phyloP scores from a whole-genome alignment of 257 asterid genomes.

The Ophiorrhiza pumila region DNA sequence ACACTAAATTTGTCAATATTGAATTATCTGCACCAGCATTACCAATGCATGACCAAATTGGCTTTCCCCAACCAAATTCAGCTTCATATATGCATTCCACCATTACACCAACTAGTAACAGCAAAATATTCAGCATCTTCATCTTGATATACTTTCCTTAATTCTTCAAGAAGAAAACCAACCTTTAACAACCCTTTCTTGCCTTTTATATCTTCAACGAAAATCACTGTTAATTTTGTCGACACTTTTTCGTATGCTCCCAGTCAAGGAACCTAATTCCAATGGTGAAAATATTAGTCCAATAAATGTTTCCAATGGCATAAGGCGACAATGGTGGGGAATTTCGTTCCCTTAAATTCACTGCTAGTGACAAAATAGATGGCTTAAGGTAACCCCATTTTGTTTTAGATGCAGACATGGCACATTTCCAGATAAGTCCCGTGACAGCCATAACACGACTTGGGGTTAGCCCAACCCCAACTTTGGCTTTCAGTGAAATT shows the following conservation, averaged over 20 bases:
- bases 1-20: neutral
- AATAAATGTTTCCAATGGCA: neutral
- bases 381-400: no score
- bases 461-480: no score
- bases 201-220: neutral
- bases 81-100: neutral
- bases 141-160: neutral
- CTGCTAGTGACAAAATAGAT: no score
- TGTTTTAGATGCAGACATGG: no score
- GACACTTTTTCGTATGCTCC: neutral
- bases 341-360: neutral
- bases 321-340: conserved; percentile 22
- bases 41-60: neutral
- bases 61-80: conserved; percentile 5
- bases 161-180: neutral
- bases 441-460: no score
- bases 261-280: neutral
- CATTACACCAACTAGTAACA: neutral
- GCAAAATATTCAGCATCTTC: neutral
- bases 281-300: neutral
- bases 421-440: no score
- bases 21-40: neutral
- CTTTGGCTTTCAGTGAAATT: no score
- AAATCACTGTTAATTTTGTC: neutral
- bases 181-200: neutral